phyloP scores from a whole-genome alignment of 176 grass and related monocot species.

The Cocos nucifera region DNA sequence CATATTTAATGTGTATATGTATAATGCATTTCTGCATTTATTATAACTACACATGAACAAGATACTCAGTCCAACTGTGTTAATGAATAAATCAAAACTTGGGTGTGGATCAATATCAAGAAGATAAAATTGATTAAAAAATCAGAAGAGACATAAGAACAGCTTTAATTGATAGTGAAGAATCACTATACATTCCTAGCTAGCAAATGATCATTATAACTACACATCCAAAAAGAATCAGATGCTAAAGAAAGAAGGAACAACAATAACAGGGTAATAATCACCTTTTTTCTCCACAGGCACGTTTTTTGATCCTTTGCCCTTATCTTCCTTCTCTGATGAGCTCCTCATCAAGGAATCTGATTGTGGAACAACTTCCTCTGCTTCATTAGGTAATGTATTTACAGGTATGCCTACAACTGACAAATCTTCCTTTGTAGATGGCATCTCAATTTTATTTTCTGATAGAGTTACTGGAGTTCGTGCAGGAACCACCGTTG shows the following conservation, averaged over 20 bases:
- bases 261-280: neutral
- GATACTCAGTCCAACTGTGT: no score
- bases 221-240: neutral
- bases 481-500: neutral
- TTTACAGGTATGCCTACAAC: neutral
- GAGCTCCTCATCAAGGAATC: neutral
- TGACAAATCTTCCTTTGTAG: neutral
- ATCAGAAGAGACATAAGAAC: no score
- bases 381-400: neutral
- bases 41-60: no score
- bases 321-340: neutral
- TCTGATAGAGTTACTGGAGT: neutral
- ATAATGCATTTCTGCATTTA: no score
- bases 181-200: neutral
- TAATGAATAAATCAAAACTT: no score
- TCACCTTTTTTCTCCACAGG: slow-evolving; percentile 25
- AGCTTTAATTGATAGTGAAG: neutral
- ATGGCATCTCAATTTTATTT: neutral
- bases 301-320: neutral
- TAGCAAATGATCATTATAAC: neutral
- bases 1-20: no score
- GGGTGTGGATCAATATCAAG: no score
- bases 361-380: neutral
- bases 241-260: neutral
- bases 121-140: no score